phyloP scores from a whole-genome alignment of 495 filamentous ascomycete species.

The Tuber aestivum region DNA sequence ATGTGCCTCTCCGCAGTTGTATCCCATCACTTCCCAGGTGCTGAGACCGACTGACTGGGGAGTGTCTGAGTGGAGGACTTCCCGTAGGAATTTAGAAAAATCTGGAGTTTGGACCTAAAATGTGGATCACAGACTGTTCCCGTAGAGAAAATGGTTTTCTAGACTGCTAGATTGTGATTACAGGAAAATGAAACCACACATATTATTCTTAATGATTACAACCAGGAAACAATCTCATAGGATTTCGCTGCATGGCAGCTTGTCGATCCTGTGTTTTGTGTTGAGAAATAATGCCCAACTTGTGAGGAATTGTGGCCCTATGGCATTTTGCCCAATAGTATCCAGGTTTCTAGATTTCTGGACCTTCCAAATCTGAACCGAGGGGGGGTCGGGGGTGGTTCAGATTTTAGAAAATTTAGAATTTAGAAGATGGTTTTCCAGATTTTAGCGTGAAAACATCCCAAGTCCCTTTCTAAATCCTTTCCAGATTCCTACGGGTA shows the following conservation, averaged over 20 bases:
- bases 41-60: conserved; percentile 1
- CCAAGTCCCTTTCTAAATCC: background rate
- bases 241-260: too few relatives aligned
- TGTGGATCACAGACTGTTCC: too few relatives aligned
- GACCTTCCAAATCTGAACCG: background rate
- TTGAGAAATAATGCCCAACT: background rate
- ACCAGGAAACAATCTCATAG: too few relatives aligned
- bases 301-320: background rate
- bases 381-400: background rate
- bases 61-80: conserved; percentile 24
- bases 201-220: too few relatives aligned
- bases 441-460: background rate
- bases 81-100: too few relatives aligned
- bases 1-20: conserved; percentile 19
- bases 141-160: too few relatives aligned
- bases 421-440: background rate
- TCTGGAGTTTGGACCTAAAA: too few relatives aligned
- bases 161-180: too few relatives aligned
- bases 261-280: too few relatives aligned
- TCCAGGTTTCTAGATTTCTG: background rate
- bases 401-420: background rate
- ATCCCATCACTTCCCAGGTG: conserved; percentile 24
- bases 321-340: background rate
- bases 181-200: too few relatives aligned
- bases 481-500: background rate